A percentile compares a stretch with the other conserved stretches of the same genome.
These are phyloP conservation scores for Gentiana dahurica DNA, from an alignment of 257 asterid genomes.

Conservation along the genomic window DNA sequence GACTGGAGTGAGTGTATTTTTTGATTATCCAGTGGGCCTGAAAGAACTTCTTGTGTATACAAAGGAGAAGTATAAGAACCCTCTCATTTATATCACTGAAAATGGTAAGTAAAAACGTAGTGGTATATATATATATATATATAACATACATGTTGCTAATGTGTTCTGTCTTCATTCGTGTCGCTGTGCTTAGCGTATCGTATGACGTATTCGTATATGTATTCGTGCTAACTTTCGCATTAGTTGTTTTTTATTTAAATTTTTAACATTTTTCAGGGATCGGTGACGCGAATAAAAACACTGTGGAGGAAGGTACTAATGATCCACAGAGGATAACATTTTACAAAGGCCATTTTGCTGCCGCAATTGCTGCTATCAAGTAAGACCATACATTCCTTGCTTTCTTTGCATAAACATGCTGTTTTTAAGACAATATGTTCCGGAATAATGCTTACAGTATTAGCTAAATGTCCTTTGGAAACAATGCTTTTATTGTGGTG, in stretches of 20 bases:
- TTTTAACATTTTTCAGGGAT: constrained; percentile 8
- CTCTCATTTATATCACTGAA: constrained; percentile 15
- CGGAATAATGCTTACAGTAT: too few species aligned
- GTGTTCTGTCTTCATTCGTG: too few species aligned
- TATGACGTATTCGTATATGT: too few species aligned
- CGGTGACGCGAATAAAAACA: constrained; percentile 6
- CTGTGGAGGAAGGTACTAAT: constrained; percentile 4
- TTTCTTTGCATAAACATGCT: too few species aligned
- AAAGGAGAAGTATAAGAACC: constrained; percentile 14
- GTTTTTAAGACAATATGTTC: too few species aligned
- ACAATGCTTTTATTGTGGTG: too few species aligned
- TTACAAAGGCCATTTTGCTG: constrained; percentile 24
- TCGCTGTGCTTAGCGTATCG: too few species aligned
- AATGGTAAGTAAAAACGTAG: constrained; percentile 9
- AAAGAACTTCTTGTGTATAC: constrained; percentile 8
- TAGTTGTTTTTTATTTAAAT: too few species aligned
- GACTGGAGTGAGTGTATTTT: constrained; percentile 1
- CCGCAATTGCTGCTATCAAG: constrained; percentile 32
- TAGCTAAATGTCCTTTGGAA: too few species aligned
- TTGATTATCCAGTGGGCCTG: neutral
- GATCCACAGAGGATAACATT: constrained; percentile 12
- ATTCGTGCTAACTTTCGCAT: too few species aligned
- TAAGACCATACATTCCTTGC: constrained; percentile 12
- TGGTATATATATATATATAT: too few species aligned
- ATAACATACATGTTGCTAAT: too few species aligned